Evolutionary conservation across 75 land plant genomes (phyloP).

Genomic region (Cryptomeria japonica): DNA sequence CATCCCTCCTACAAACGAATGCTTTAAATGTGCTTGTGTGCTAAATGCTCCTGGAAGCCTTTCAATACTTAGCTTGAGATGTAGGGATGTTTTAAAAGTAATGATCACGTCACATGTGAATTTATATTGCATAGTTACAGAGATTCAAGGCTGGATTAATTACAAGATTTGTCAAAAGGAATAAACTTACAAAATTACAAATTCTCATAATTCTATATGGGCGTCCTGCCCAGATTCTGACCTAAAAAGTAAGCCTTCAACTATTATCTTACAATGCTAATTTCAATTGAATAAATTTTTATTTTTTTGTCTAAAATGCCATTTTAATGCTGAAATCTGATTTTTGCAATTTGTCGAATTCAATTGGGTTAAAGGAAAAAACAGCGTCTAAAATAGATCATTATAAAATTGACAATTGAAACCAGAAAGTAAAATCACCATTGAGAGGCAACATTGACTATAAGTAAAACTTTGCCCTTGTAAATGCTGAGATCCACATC

Average conservation of each 20-base stretch:
- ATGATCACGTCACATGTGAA: too few relatives aligned
- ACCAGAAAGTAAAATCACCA: slow-evolving; percentile 44
- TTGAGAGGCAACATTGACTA: slow-evolving; percentile 97
- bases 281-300: neutral
- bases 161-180: neutral
- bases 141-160: neutral
- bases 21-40: too few relatives aligned
- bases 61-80: too few relatives aligned
- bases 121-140: neutral
- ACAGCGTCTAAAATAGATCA: neutral
- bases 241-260: neutral
- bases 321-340: neutral
- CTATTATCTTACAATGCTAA: neutral
- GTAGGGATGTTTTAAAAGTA: too few relatives aligned
- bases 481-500: slow-evolving; percentile 80
- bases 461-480: slow-evolving; percentile 80
- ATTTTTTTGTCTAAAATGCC: neutral
- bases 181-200: neutral
- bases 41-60: too few relatives aligned
- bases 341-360: neutral
- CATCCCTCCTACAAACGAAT: too few relatives aligned
- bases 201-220: too few relatives aligned
- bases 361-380: neutral
- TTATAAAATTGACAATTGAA: neutral
- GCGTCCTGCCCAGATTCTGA: too few relatives aligned